These are phyloP conservation scores for Mucor lusitanicus DNA, from an alignment of 371 early-diverging fungal species.

Conservation along the genomic window DNA sequence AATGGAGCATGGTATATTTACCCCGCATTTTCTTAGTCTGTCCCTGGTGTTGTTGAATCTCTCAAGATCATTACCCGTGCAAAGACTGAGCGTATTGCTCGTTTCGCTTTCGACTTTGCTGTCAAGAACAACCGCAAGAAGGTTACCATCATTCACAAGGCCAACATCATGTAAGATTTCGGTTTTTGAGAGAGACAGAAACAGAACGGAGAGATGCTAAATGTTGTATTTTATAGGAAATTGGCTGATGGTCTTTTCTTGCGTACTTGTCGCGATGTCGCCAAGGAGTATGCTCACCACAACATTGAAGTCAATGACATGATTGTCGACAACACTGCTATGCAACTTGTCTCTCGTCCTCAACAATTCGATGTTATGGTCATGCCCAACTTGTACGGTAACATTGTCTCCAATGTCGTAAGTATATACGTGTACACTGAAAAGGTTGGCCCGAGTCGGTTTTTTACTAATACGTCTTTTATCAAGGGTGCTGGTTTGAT, in stretches of 20 bases:
- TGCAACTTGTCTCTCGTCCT: slow-evolving; percentile 97
- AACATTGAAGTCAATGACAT: slow-evolving; percentile 93
- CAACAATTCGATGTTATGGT: slow-evolving; percentile 98
- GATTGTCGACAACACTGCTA: slow-evolving; percentile 98
- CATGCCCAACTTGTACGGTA: slow-evolving; percentile 97
- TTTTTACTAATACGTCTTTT: background rate
- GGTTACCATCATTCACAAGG: slow-evolving; percentile 98
- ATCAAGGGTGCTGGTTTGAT: slow-evolving; percentile 87
- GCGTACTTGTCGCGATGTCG: slow-evolving; percentile 88
- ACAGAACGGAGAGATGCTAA: background rate
- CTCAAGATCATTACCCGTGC: slow-evolving; percentile 93
- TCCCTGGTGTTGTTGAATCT: slow-evolving; percentile 96
- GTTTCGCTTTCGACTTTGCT: slow-evolving; percentile 98
- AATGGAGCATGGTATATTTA: background rate
- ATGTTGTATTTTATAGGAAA: slow-evolving; percentile 63
- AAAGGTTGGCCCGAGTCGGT: too few species aligned
- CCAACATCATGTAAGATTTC: slow-evolving; percentile 93
- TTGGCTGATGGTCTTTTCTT: slow-evolving; percentile 97
- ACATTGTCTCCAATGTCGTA: slow-evolving; percentile 91
- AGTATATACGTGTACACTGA: background rate
- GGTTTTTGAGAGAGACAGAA: background rate
- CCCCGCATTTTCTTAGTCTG: slow-evolving; percentile 53
- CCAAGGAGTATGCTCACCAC: slow-evolving; percentile 84
- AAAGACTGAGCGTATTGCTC: slow-evolving; percentile 97
- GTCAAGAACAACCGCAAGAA: slow-evolving; percentile 93